A percentile compares a stretch with the other conserved stretches of the same genome.
These are phyloP conservation scores for Berberis thunbergii DNA, from an alignment of 164 flowering plant species.

Conservation along the genomic window DNA sequence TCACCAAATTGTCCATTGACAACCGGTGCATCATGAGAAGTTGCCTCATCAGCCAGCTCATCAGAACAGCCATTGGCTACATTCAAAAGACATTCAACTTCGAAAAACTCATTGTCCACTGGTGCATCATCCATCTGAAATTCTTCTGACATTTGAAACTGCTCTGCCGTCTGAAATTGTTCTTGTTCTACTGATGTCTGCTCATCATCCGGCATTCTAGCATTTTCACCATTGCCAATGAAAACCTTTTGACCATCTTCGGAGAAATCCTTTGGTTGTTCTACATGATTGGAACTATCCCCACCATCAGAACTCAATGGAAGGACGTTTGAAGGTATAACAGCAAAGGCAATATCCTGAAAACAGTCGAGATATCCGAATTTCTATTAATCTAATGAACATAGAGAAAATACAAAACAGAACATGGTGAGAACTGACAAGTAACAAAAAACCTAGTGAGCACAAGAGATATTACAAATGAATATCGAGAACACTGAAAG, in stretches of 20 bases:
- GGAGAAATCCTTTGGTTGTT: background rate
- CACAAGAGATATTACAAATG: too few species aligned
- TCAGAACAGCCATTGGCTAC: slow-evolving; percentile 1
- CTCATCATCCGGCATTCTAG: slow-evolving; percentile 1
- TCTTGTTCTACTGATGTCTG: background rate
- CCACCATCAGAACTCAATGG: background rate
- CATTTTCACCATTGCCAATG: slow-evolving; percentile 6
- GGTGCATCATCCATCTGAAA: slow-evolving; percentile 6
- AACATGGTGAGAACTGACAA: background rate
- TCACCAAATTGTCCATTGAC: slow-evolving; percentile 35
- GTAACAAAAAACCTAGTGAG: background rate
- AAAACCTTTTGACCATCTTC: slow-evolving; percentile 11
- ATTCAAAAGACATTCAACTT: slow-evolving; percentile 16
- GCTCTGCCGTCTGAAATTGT: background rate
- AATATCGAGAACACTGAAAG: too few species aligned
- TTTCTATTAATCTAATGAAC: background rate
- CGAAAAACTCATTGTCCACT: slow-evolving; percentile 14
- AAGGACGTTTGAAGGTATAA: slow-evolving; percentile 8
- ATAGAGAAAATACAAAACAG: too few species aligned
- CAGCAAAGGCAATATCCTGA: slow-evolving; percentile 13
- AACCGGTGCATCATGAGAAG: slow-evolving; percentile 13
- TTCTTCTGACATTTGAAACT: background rate
- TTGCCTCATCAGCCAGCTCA: slow-evolving; percentile 17
- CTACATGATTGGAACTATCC: slow-evolving; percentile 2
- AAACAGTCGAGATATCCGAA: slow-evolving; percentile 6